phyloP scores from a whole-genome alignment of 1,139 yeast genomes.

The Meyerozyma elateridarum region DNA sequence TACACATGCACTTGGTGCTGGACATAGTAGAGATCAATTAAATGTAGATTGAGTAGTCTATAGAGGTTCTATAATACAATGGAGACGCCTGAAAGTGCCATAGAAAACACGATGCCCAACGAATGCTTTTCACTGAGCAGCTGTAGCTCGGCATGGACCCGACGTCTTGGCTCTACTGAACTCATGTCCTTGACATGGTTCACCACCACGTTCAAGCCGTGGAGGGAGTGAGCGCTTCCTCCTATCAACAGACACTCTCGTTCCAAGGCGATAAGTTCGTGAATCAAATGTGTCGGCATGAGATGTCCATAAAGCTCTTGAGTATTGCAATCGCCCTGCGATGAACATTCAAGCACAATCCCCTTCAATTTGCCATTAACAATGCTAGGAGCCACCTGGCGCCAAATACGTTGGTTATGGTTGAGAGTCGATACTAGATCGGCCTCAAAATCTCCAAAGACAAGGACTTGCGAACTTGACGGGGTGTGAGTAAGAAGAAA shows the following conservation, averaged over 20 bases:
- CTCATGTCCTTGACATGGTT: conserved; percentile 66
- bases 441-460: conserved; percentile 82
- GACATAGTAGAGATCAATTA: conserved; percentile 65
- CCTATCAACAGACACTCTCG: too few relatives aligned
- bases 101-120: conserved; percentile 42
- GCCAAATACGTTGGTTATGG: conserved; percentile 55
- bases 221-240: conserved; percentile 24
- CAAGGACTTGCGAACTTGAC: conserved; percentile 35
- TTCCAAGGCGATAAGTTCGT: conserved; percentile 47
- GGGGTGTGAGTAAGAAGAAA: conserved; percentile 41
- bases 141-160: conserved; percentile 45
- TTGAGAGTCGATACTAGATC: conserved; percentile 44
- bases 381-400: conserved; percentile 44
- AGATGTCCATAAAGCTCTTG: conserved; percentile 67
- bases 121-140: conserved; percentile 29
- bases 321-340: conserved; percentile 25
- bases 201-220: conserved; percentile 52
- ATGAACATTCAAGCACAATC: conserved; percentile 76
- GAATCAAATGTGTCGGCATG: conserved; percentile 58
- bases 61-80: conserved; percentile 11
- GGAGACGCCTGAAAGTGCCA: conserved; percentile 51
- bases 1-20: conserved; percentile 54
- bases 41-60: conserved; percentile 3
- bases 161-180: conserved; percentile 48
- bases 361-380: conserved; percentile 38